Base-by-base conservation (phyloP, 257 asterid species). In the Gentiana straminea region DNA sequence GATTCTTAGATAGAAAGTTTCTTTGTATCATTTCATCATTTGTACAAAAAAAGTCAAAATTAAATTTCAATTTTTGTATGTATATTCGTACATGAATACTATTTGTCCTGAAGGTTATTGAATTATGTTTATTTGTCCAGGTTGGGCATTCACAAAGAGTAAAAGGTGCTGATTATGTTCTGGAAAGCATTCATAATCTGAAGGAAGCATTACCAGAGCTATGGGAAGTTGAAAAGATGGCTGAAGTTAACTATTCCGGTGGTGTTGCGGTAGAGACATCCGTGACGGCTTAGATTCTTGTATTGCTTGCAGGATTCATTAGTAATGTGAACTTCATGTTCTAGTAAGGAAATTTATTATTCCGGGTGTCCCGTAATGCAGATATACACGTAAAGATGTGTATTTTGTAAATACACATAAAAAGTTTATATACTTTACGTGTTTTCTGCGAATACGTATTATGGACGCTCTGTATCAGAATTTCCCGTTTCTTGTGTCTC, bases 141-240 rank as follows among this genome's bases (percentile, higher is more conserved):
- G 80, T 88, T 9, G 97, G 99, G 13, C 83, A 75, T 62, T 80
- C 94, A 1, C 95, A 88, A 51, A 85, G 91, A 51, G 93, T 77
- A 56, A 84, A 77, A 73, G 95, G 95, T 34, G 90, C 97, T 37
- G 97, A 92, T 71, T 88, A 85, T 46, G 99, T 84, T 9, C 57
- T 92, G 3, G 99, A 85, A 75, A 92, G 94, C 73, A 85, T 92
- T 49, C 97, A 88, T 58, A 88, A 88, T 77, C 79, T 92, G 2
- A 75, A 79, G 63, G 97, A 92, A 77, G 99, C 97, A 7, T 70
- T 88, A 15, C 99, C 99, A 11, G 88, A 92, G 74, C 85, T 92
- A 4, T 79, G 94, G 91, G 94, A 88, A 72, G 72, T 69, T 11
- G 89, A 83, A 48, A 85, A 76, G 58, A 60, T 79, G 52, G 77